Evolutionary conservation across 202 grass and related monocot species (phyloP), one percentile per base, ranked within the genome.

Genomic region (Eragrostis tef): DNA sequence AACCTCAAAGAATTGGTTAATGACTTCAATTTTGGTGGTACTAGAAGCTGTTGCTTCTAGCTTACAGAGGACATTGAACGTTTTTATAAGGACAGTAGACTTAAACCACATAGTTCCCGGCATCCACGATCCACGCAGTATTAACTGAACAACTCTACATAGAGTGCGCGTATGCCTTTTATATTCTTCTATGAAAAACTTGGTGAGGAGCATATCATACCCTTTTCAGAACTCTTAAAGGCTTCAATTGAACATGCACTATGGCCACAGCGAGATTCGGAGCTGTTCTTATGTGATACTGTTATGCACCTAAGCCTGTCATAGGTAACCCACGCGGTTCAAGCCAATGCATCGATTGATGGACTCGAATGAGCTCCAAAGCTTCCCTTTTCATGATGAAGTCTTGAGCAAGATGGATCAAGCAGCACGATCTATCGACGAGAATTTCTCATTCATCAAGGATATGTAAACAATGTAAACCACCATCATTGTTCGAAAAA

Each of bases 341-440:
- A 62, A 62, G 64, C 51, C 34, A 24, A 39, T 15, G 39, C n/a
- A 62, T 39, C 27, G n/a, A 77, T 69, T 24, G 5, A 19, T 27
- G 21, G 26, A 48, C 9, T 0, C 7, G 25, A 70, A 70, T 41
- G 29, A 31, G 29, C 29, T 70, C 19, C 41, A 46, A 51, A 3
- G 6, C 60, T 70, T 77, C 14, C 2, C 73, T 60, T 61, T 70
- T 57, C 39, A 25, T 50, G 24, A 42, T 67, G 60, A 26, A 44
- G 77, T 70, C 64, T 78, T 42, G 59, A 24, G 62, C 31, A 43
- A 64, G 16, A 63, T 34, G 61, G 34, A 68, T 77, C 82, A 61
- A 5, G 61, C 11, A 41, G 15, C 44, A 24, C 14, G 9, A 70
- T 62, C 51, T 39, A 39, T 39, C 34, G 3, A 31, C 29, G 29